Conservation (phyloP, 352 stramenopile genomes). For the Blastocystis hominis region DNA sequence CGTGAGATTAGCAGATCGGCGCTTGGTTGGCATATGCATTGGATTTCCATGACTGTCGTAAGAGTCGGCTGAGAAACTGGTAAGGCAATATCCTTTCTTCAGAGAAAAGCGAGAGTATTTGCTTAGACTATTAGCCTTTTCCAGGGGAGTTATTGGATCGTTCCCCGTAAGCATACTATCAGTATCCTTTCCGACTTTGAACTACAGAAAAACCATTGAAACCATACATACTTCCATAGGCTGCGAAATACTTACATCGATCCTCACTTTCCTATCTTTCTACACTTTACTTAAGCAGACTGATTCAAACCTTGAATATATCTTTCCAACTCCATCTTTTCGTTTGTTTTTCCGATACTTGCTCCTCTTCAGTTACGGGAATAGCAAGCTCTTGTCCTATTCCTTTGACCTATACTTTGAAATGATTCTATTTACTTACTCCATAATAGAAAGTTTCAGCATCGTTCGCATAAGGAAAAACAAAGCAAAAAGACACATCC, state of each 20-base stretch:
- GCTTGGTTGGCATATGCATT: background rate
- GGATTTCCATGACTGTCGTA: background rate
- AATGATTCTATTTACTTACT: background rate
- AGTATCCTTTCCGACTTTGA: background rate
- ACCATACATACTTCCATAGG: background rate
- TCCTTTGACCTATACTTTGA: background rate
- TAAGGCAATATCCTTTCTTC: background rate
- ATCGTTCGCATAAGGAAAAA: conserved; percentile 8
- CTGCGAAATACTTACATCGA: background rate
- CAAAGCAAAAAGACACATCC: conserved; percentile 5
- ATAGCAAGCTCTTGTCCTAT: background rate
- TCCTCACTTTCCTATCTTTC: background rate
- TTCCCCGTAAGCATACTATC: background rate
- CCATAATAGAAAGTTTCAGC: background rate
- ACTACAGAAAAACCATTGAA: background rate
- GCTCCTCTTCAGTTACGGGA: background rate
- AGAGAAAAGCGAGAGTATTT: background rate
- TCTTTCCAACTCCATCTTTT: background rate
- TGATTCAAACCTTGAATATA: background rate
- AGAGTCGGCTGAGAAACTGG: background rate
- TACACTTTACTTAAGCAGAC: background rate
- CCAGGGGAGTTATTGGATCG: background rate
- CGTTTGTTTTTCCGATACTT: background rate
- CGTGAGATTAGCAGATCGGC: background rate
- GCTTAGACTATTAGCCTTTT: background rate